These are phyloP conservation scores for Cryptococcus jaspeensis DNA, from an alignment of 1,284 basidiomycete genomes.

Conservation along the genomic window DNA sequence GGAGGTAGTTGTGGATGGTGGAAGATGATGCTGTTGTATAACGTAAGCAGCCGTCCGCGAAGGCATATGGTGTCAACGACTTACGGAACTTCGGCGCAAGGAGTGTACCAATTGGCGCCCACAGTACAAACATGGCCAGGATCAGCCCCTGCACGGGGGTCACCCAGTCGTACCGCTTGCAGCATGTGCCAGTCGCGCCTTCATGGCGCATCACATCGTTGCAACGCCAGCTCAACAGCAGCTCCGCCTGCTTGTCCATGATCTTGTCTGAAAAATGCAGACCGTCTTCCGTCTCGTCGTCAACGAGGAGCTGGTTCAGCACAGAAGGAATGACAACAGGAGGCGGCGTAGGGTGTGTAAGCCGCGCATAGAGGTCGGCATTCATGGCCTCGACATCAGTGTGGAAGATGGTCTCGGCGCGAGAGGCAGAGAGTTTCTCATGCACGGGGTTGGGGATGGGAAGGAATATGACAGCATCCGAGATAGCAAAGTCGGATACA, in stretches of 20 bases:
- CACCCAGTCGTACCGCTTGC: conserved; percentile 69
- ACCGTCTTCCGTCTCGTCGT: conserved; percentile 73
- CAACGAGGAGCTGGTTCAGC: conserved; percentile 73
- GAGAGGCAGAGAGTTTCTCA: conserved; percentile 62
- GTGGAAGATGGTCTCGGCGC: conserved; percentile 65
- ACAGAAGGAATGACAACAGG: conserved; percentile 66
- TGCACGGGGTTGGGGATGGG: conserved; percentile 78
- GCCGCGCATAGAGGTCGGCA: conserved; percentile 70
- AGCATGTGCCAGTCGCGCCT: conserved; percentile 78
- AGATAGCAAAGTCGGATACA: conserved; percentile 51
- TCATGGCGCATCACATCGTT: conserved; percentile 69
- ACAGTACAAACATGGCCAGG: conserved; percentile 58
- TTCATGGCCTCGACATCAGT: conserved; percentile 86
- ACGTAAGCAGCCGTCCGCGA: conserved; percentile 7
- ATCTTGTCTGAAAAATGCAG: conserved; percentile 71
- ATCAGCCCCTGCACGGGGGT: conserved; percentile 62
- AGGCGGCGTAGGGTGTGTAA: conserved; percentile 50
- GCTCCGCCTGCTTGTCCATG: conserved; percentile 68
- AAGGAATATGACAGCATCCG: conserved; percentile 70
- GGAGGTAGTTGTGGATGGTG: conserved; percentile 50
- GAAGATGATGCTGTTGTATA: conserved; percentile 30
- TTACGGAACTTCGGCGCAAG: conserved; percentile 45
- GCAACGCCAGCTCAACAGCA: conserved; percentile 77
- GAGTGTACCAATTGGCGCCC: conserved; percentile 60
- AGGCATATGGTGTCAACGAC: conserved; percentile 21